Evolutionary conservation across 768 basidiomycete genomes (phyloP).

Genomic region (Leucocoprinus leucothites): DNA sequence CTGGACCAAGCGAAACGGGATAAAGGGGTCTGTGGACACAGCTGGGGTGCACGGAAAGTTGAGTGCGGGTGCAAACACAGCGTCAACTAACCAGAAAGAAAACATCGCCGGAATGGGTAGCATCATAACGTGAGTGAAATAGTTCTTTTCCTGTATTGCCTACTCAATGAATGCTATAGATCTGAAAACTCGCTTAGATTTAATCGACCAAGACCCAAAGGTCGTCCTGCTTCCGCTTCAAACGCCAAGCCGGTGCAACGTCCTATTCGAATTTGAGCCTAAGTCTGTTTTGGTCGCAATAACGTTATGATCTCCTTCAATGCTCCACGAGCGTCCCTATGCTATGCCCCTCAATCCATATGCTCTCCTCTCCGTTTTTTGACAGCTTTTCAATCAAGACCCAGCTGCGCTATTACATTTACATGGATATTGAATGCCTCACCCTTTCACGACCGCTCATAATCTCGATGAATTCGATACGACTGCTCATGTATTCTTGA

Average conservation of each 20-base stretch:
- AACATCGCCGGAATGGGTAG: slow-evolving; percentile 38
- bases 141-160: background rate
- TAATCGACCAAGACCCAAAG: slow-evolving; percentile 48
- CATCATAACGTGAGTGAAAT: slow-evolving; percentile 54
- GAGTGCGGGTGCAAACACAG: background rate
- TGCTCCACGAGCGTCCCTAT: background rate
- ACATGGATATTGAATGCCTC: background rate
- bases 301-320: background rate
- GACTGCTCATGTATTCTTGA: background rate
- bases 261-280: slow-evolving; percentile 31
- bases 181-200: slow-evolving; percentile 46
- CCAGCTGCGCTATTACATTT: background rate
- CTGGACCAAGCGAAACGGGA: slow-evolving; percentile 57
- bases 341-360: slow-evolving; percentile 1
- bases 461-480: slow-evolving; percentile 5
- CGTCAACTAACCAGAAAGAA: slow-evolving; percentile 53
- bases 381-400: slow-evolving; percentile 1
- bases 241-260: slow-evolving; percentile 21
- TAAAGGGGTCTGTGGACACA: slow-evolving; percentile 26
- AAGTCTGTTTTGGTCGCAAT: background rate
- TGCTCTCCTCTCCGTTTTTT: background rate
- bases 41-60: background rate
- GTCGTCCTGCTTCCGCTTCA: slow-evolving; percentile 42
- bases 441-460: background rate
- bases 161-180: slow-evolving; percentile 23